Base-by-base conservation (phyloP, 2,329 filamentous ascomycete genomes). In the Blastomyces percursus region DNA sequence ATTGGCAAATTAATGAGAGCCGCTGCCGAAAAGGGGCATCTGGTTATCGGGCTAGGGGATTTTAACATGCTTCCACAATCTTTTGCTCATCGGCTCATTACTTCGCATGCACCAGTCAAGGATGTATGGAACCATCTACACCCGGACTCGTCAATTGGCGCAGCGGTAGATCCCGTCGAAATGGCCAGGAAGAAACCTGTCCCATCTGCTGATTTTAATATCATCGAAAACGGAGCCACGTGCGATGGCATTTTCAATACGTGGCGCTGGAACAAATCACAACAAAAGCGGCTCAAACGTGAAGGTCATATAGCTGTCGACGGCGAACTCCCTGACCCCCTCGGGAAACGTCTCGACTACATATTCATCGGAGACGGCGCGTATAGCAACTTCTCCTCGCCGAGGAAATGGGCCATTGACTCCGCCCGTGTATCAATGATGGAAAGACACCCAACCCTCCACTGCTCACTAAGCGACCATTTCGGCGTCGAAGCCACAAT, bases 21-120 rank as follows among this genome's bases (percentile, higher is more conserved):
- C 63, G 92, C 93, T 54, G 83, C 86, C 1, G 88, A 91, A 68
- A 81, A 88, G 16, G 91, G 91, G 7, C 89, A 93, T 72, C 80
- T 97, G 38, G 91, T 92, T 60, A 79, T 97, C 52, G 92, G 87
- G 6, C 79, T 96, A 61, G 94, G 94, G 32, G 94, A 97, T 78
- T 96, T 97, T 79, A 97, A 97, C 77, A 96, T 96, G 88, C 80
- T 91, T n/a, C 94, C 94, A 0, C 76, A 88, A 50, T 95, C 90
- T 32, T 84, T 96, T 65, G 87, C 89, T 40, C 90, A 97, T 77
- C 84, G 86, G 61, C 81, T 97, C 66, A 87, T 99, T 68, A 89
- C 88, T 63, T 84, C 86, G 3, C 87, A 91, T 71, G 85, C 87
- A 11, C 87, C 87, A 16, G 87, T 96, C 35, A 83, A 82, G 54